Conservation (phyloP, 148 eudicot species). For the Rhododendron griersonianum region DNA sequence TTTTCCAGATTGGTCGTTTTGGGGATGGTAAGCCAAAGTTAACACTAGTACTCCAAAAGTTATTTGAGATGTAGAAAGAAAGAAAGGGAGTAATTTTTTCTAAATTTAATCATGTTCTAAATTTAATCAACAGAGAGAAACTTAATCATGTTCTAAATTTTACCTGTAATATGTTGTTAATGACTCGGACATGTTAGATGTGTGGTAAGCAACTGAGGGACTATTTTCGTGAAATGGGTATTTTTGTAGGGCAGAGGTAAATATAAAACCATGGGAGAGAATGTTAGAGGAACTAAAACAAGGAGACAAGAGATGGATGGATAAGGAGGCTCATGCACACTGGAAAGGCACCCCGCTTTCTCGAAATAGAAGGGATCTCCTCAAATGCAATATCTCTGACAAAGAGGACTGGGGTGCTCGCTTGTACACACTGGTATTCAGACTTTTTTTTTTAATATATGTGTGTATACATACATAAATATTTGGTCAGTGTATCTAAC, state of each 20-base stretch:
- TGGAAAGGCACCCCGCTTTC: constrained; percentile 82
- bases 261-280: constrained; percentile 70
- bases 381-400: constrained; percentile 62
- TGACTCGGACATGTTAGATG: too few relatives aligned
- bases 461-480: too few relatives aligned
- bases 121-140: too few relatives aligned
- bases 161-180: too few relatives aligned
- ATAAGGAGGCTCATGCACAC: constrained; percentile 68
- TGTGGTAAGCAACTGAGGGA: too few relatives aligned
- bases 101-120: too few relatives aligned
- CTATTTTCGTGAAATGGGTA: too few relatives aligned
- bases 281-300: constrained; percentile 52
- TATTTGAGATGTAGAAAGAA: neutral
- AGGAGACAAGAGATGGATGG: constrained; percentile 57
- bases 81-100: neutral
- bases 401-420: constrained; percentile 14
- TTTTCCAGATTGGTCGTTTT: constrained; percentile 91
- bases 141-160: too few relatives aligned
- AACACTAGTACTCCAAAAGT: neutral
- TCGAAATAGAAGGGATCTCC: constrained; percentile 56
- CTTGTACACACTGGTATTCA: too few relatives aligned
- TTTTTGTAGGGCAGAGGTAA: constrained; percentile 23
- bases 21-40: constrained; percentile 69
- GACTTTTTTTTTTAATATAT: too few relatives aligned
- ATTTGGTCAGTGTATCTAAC: too few relatives aligned